phyloP scores from a whole-genome alignment of 2,329 filamentous ascomycete genomes.

The Ascochyta clinopodiicola region DNA sequence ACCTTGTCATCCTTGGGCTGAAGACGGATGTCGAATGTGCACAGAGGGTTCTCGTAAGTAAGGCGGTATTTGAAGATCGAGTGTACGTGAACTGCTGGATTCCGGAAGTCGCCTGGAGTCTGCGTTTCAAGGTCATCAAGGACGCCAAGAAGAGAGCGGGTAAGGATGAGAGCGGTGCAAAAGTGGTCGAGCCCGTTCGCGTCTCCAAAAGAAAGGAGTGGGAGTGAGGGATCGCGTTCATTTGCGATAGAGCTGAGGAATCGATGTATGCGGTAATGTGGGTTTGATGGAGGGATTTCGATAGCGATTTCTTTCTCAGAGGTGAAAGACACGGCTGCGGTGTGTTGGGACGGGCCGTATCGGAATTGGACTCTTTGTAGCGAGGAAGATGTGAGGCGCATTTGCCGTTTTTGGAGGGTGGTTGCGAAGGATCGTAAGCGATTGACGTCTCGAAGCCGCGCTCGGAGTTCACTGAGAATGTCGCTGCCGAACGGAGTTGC shows the following conservation, averaged over 20 bases:
- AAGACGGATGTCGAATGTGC: conserved; percentile 48
- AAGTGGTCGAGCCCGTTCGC: conserved; percentile 58
- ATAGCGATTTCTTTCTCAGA: conserved; percentile 59
- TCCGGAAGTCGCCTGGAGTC: conserved; percentile 41
- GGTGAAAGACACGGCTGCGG: conserved; percentile 65
- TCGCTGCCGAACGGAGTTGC: conserved; percentile 65
- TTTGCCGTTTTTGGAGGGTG: conserved; percentile 65
- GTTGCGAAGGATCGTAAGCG: conserved; percentile 74
- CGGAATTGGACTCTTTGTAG: conserved; percentile 67
- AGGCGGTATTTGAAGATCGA: conserved; percentile 48
- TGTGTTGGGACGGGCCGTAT: conserved; percentile 64
- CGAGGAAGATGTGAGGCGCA: conserved; percentile 65
- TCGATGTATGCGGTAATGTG: conserved; percentile 69
- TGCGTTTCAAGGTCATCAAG: conserved; percentile 66
- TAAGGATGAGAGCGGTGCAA: conserved; percentile 64
- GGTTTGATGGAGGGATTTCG: conserved; percentile 67
- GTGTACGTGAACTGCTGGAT: conserved; percentile 45
- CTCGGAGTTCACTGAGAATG: conserved; percentile 64
- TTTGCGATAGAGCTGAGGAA: conserved; percentile 66
- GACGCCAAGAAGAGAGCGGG: conserved; percentile 69
- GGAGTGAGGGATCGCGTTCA: conserved; percentile 62
- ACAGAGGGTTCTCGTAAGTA: conserved; percentile 50
- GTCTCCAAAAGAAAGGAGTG: conserved; percentile 60
- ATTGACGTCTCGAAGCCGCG: conserved; percentile 70
- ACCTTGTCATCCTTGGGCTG: conserved; percentile 41